phyloP scores from a whole-genome alignment of 148 eudicot species.

The Fagopyrum tataricum region DNA sequence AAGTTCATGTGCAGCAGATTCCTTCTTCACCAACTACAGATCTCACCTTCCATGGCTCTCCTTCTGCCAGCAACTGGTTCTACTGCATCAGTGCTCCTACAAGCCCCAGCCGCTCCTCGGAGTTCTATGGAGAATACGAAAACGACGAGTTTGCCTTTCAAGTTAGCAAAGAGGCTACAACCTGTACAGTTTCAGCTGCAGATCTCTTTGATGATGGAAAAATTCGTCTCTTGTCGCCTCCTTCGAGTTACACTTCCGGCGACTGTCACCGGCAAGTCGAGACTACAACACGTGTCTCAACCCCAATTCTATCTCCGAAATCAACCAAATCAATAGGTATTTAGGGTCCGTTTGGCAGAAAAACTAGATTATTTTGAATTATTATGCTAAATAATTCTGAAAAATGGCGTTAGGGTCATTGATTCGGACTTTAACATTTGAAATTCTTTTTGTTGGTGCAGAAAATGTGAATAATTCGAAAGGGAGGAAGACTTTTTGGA shows the following conservation, averaged over 20 bases:
- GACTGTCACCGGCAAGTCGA: not conserved
- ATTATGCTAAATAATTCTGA: too few species aligned
- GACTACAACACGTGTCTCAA: not conserved
- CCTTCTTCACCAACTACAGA: not conserved
- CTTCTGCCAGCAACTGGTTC: not conserved
- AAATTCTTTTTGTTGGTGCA: not conserved
- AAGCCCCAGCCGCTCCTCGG: slow-evolving; percentile 10
- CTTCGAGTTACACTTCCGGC: slow-evolving; percentile 12
- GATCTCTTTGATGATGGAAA: slow-evolving; percentile 45
- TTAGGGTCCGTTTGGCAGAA: too few species aligned
- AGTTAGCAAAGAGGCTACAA: slow-evolving; percentile 1
- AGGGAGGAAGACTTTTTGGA: slow-evolving; percentile 3
- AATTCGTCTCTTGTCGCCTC: slow-evolving; percentile 39
- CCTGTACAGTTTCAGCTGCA: slow-evolving; percentile 26
- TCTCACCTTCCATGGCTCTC: not conserved
- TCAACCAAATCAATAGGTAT: not conserved
- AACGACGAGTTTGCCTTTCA: slow-evolving; percentile 14
- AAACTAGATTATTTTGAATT: too few species aligned
- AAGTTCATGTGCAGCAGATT: not conserved
- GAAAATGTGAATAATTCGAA: not conserved
- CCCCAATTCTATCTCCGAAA: slow-evolving; percentile 20
- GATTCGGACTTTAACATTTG: not conserved
- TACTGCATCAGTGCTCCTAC: slow-evolving; percentile 17
- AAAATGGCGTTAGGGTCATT: too few species aligned
- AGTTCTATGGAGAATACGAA: slow-evolving; percentile 7